These are phyloP conservation scores for Neofusicoccum kwambonambiense DNA, from an alignment of 2,329 filamentous ascomycete species.

Conservation along the genomic window DNA sequence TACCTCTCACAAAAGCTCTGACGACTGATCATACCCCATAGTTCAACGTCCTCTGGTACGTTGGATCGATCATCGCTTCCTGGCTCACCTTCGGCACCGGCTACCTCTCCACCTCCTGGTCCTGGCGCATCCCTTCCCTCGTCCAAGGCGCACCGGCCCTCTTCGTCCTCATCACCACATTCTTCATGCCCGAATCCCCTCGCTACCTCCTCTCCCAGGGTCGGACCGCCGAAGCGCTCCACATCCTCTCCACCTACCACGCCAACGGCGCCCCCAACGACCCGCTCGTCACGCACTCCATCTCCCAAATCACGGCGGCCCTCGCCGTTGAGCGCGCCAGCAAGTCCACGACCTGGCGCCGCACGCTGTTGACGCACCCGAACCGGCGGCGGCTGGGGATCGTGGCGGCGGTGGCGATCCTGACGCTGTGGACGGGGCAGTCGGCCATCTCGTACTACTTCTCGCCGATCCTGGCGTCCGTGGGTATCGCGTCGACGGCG, in stretches of 20 bases:
- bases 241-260: slow-evolving; percentile 56
- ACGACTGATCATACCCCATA: background rate
- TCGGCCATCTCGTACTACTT: slow-evolving; percentile 41
- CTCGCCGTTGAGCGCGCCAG: background rate
- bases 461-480: slow-evolving; percentile 34
- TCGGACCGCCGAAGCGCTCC: slow-evolving; percentile 52
- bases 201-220: slow-evolving; percentile 57
- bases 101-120: slow-evolving; percentile 45
- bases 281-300: background rate
- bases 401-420: slow-evolving; percentile 36
- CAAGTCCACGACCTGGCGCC: no score
- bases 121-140: slow-evolving; percentile 50
- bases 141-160: no score
- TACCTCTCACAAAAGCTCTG: no score
- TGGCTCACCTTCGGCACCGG: slow-evolving; percentile 25
- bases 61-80: slow-evolving; percentile 11
- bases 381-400: slow-evolving; percentile 43
- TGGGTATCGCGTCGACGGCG: slow-evolving; percentile 32
- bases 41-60: slow-evolving; percentile 18
- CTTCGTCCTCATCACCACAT: slow-evolving; percentile 28
- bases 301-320: background rate
- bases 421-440: slow-evolving; percentile 42
- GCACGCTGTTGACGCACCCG: slow-evolving; percentile 21
- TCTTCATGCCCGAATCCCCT: slow-evolving; percentile 57
- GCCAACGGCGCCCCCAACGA: slow-evolving; percentile 38